Conservation (phyloP, 106 monocot genomes). For the Apostasia ramifera region DNA sequence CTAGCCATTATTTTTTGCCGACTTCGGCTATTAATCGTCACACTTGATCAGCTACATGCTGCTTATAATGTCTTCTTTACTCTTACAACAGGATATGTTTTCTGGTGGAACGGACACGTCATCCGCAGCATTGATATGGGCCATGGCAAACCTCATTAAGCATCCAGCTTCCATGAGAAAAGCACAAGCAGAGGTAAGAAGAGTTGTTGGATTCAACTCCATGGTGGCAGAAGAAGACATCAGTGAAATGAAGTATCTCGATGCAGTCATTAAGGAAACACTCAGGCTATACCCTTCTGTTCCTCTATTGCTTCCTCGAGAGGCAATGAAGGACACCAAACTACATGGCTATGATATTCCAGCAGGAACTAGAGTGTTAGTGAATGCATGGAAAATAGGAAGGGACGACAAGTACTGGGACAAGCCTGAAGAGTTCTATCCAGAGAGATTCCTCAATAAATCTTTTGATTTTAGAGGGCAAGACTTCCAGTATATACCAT, state of each 20-base stretch:
- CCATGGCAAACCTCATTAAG: constrained; percentile 6
- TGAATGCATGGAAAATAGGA: neutral
- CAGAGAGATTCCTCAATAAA: neutral
- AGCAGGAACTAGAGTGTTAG: neutral
- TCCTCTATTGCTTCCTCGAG: neutral
- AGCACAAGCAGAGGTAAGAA: constrained; percentile 9
- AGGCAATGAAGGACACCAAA: neutral
- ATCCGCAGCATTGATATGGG: constrained; percentile 2
- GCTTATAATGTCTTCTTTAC: neutral
- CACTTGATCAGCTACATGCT: neutral
- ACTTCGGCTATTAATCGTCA: too few relatives aligned
- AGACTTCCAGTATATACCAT: constrained; percentile 7
- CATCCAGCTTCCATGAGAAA: neutral
- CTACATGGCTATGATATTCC: neutral
- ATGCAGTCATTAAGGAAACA: constrained; percentile 1
- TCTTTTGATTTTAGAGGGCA: constrained; percentile 6
- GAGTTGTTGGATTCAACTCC: neutral
- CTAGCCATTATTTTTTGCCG: too few relatives aligned
- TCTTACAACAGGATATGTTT: constrained; percentile 7
- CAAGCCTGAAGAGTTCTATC: neutral
- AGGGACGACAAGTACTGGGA: constrained; percentile 1
- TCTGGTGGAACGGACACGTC: constrained; percentile 1
- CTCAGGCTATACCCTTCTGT: constrained; percentile 6
- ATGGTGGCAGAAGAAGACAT: neutral
- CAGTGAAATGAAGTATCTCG: neutral